Percentiles rank a stretch among this genome's conserved stretches.
Evolutionary conservation across 2,329 filamentous ascomycete genomes (phyloP).

Genomic region (Aspergillus viridinutans): DNA sequence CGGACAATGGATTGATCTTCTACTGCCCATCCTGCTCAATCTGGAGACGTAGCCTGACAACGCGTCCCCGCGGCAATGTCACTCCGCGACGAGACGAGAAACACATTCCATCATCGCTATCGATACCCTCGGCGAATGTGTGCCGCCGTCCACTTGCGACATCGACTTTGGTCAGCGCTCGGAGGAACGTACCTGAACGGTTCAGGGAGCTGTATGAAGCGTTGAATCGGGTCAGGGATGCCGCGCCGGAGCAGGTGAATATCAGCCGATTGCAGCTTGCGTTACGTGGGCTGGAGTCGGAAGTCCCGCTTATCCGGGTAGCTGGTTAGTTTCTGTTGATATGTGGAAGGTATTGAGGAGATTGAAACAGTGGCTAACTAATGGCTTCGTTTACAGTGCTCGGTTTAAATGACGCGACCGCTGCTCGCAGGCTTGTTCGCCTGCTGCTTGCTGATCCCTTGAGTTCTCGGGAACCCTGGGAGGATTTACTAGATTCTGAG

Average conservation of each 20-base stretch:
- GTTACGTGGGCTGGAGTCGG: constrained; percentile 53
- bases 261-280: constrained; percentile 58
- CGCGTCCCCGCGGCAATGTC: constrained; percentile 19
- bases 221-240: constrained; percentile 48
- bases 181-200: constrained; percentile 49
- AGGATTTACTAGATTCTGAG: constrained; percentile 53
- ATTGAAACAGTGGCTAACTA: background rate
- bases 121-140: constrained; percentile 6
- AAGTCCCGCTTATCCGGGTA: constrained; percentile 52
- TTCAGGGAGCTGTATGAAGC: constrained; percentile 53
- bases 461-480: constrained; percentile 61
- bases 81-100: constrained; percentile 8
- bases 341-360: too few relatives aligned
- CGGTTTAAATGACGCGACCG: constrained; percentile 46
- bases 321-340: constrained; percentile 41
- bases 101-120: constrained; percentile 8
- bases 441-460: constrained; percentile 69
- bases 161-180: constrained; percentile 51
- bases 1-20: constrained; percentile 24
- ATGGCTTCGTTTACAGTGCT: constrained; percentile 38
- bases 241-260: constrained; percentile 54
- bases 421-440: constrained; percentile 59
- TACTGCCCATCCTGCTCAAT: constrained; percentile 41
- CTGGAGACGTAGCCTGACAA: constrained; percentile 30
- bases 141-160: constrained; percentile 43